Percentiles rank a stretch among this genome's conserved stretches.
phyloP scores from a whole-genome alignment of 352 stramenopile species.

The Phytophthora cryptogea region DNA sequence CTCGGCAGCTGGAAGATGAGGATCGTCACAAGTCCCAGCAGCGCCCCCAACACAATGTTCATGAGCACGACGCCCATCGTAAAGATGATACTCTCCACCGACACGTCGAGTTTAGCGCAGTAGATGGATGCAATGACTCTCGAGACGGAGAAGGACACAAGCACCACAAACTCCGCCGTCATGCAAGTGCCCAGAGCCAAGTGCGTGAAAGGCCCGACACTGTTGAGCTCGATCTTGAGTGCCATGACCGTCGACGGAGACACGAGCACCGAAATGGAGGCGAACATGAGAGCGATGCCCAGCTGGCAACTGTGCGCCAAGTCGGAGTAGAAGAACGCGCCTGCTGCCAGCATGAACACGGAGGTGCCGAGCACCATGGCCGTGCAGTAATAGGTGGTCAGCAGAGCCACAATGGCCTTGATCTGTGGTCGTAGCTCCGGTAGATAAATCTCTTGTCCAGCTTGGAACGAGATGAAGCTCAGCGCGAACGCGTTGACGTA shows the following conservation, averaged over 20 bases:
- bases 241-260: slow-evolving; percentile 72
- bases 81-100: slow-evolving; percentile 52
- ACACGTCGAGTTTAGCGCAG: slow-evolving; percentile 60
- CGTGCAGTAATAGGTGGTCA: slow-evolving; percentile 48
- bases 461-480: slow-evolving; percentile 76
- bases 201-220: slow-evolving; percentile 65
- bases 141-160: slow-evolving; percentile 68
- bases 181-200: slow-evolving; percentile 68
- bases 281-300: slow-evolving; percentile 69
- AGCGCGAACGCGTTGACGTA: slow-evolving; percentile 65
- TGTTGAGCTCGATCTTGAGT: slow-evolving; percentile 78
- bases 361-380: slow-evolving; percentile 55
- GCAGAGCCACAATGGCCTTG: slow-evolving; percentile 51
- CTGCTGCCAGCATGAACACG: slow-evolving; percentile 43
- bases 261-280: slow-evolving; percentile 66
- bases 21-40: slow-evolving; percentile 55
- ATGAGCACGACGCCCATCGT: slow-evolving; percentile 55
- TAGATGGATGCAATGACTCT: slow-evolving; percentile 62
- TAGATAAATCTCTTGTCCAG: slow-evolving; percentile 67
- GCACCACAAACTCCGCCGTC: slow-evolving; percentile 68
- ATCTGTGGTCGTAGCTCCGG: slow-evolving; percentile 62
- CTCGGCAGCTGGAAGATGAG: slow-evolving; percentile 61
- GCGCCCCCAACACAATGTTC: slow-evolving; percentile 53
- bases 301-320: slow-evolving; percentile 52
- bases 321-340: slow-evolving; percentile 60